phyloP scores from a whole-genome alignment of 1,139 yeast species.

The Geotrichum candidum region DNA sequence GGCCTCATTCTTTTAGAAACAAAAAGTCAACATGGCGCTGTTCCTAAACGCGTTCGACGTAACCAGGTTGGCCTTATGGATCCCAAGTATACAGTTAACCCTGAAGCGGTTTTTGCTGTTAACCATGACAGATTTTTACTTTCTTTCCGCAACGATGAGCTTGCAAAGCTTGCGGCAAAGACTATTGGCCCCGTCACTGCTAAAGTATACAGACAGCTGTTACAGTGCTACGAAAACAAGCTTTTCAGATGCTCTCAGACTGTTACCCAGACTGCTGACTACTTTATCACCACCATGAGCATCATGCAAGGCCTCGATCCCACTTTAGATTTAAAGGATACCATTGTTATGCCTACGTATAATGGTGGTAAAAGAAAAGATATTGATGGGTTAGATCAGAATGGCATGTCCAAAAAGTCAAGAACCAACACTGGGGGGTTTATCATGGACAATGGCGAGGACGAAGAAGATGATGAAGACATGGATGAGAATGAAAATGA shows the following conservation, averaged over 20 bases:
- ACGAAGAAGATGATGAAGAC: constrained; percentile 22
- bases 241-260: constrained; percentile 29
- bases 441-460: constrained; percentile 23
- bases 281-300: constrained; percentile 33
- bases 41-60: constrained; percentile 9
- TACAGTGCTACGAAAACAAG: constrained; percentile 49
- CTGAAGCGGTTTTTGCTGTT: constrained; percentile 49
- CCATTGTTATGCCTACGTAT: constrained; percentile 19
- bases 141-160: constrained; percentile 55
- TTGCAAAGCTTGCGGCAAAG: constrained; percentile 57
- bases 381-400: constrained; percentile 9
- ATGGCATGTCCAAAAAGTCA: constrained; percentile 11
- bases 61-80: constrained; percentile 5
- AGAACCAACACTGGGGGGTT: constrained; percentile 17
- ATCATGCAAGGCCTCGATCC: constrained; percentile 30
- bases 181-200: constrained; percentile 69
- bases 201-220: constrained; percentile 54
- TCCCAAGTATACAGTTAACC: constrained; percentile 23
- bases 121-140: constrained; percentile 65
- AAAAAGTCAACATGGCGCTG: constrained; percentile 23
- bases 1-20: constrained; percentile 23
- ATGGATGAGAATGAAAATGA: constrained; percentile 25
- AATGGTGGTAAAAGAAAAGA: constrained; percentile 7
- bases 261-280: constrained; percentile 27
- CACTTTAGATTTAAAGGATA: constrained; percentile 27